Evolutionary conservation across 495 filamentous ascomycete species (phyloP), one percentile per base, ranked within the genome.

Genomic region (Podospora pseudoanserina): DNA sequence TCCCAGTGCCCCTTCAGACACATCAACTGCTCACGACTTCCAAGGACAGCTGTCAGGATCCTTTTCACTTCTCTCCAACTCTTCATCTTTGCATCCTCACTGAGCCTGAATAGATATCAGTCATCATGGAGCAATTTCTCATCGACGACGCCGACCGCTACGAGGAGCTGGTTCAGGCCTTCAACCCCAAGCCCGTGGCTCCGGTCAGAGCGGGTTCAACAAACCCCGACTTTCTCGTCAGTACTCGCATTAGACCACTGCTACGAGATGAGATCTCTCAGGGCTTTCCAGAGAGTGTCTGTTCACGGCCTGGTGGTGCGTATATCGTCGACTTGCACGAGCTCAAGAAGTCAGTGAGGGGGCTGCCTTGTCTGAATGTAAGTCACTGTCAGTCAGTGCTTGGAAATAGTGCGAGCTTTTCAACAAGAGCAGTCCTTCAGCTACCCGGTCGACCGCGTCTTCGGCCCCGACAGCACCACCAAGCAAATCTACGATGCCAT

Each of bases 371-470:
- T 2, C 30, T 74, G 32, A 72, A 34, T 19, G 72, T 65, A 58
- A 63, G 68, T 65, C 28, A 13, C 11, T 23, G 23, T 23, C 23
- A 23, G 0, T 23, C 1, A 23, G 23, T 23, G 1, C 23, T 23
- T 23, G 23, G 23, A 23, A 23, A 23, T 23, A 23, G 23, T 23
- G 23, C 23, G 1, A 23, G 23, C 23, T 23, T 32, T 62, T 1
- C 56, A 7, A 44, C 26, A 23, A 18, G 30, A 28, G 44, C 30
- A 72, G 70, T 72, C 74, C 0, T 72, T 53, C 6, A 59, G 61
- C n/a, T 73, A 65, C 65, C 67, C 65, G 2, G 69, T 76, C 4
- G 74, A 76, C 66, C 20, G 66, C 11, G 18, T 74, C 34, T 76
- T 73, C 20, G 67, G 67, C 2, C 60, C 72, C 4, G 54, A 72